phyloP scores from a whole-genome alignment of 345 rosid genomes.

The Laguncularia racemosa region DNA sequence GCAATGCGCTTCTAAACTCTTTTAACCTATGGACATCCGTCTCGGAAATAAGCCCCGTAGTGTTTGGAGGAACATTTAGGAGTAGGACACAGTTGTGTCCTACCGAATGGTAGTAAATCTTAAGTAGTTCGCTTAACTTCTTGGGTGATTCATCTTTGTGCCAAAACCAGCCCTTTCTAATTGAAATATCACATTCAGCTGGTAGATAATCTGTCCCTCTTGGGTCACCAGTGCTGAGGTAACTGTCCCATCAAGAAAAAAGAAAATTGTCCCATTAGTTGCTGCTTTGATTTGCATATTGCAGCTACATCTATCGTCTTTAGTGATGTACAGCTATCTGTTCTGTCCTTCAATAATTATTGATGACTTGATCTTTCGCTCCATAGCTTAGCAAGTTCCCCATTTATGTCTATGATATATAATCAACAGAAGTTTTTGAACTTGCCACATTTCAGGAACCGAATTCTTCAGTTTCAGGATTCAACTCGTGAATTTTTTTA shows the following conservation, averaged over 20 bases:
- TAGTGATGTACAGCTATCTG: no score
- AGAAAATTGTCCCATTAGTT: no score
- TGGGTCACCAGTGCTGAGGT: constrained; percentile 51
- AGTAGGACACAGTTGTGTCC: constrained; percentile 57
- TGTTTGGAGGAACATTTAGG: constrained; percentile 61
- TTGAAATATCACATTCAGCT: constrained; percentile 65
- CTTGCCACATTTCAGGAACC: no score
- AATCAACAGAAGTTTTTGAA: no score
- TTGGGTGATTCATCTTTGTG: constrained; percentile 53
- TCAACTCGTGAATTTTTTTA: no score
- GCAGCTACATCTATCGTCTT: no score
- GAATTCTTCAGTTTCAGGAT: no score
- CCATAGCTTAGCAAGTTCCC: no score
- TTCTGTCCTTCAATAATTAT: no score
- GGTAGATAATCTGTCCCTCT: constrained; percentile 58
- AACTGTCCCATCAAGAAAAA: constrained; percentile 17
- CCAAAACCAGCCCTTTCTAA: constrained; percentile 68
- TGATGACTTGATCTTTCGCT: no score
- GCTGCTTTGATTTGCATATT: no score
- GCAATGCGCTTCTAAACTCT: constrained; percentile 37
- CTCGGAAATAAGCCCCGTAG: constrained; percentile 55
- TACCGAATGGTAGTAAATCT: constrained; percentile 62
- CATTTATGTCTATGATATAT: no score
- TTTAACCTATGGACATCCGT: constrained; percentile 31
- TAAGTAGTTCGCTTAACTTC: constrained; percentile 34